phyloP scores from a whole-genome alignment of 2,329 filamentous ascomycete genomes.

The Zymoseptoria passerinii region DNA sequence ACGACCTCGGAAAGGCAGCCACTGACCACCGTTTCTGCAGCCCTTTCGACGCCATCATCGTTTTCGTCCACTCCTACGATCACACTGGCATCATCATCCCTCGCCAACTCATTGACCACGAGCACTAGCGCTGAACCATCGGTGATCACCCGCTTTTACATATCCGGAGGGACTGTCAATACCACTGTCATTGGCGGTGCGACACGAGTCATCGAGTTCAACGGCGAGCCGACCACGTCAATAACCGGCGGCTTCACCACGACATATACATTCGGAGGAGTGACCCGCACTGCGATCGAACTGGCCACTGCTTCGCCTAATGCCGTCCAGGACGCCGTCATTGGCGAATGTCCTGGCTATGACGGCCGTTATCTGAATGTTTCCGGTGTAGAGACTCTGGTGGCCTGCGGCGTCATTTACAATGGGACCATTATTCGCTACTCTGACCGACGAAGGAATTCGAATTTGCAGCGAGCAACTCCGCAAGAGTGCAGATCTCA shows the following conservation, averaged over 20 bases:
- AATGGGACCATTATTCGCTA: background rate
- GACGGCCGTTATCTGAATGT: background rate
- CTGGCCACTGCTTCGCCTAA: background rate
- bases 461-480: background rate
- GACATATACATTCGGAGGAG: slow-evolving; percentile 1
- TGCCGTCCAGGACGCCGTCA: background rate
- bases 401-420: slow-evolving; percentile 1
- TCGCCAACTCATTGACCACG: background rate
- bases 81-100: background rate
- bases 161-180: background rate
- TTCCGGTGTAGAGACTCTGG: background rate
- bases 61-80: background rate
- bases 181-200: background rate
- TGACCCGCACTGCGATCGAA: background rate
- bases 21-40: background rate
- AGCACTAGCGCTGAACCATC: background rate
- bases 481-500: background rate
- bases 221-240: background rate
- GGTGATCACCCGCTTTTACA: slow-evolving; percentile 2
- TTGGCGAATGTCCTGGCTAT: slow-evolving; percentile 1
- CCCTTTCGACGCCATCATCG: background rate
- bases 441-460: background rate
- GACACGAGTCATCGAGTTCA: background rate
- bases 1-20: background rate
- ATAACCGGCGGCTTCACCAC: slow-evolving; percentile 1